Conservation (phyloP, 1,139 yeast species). For the Debaryomycetaceae sp. region DNA sequence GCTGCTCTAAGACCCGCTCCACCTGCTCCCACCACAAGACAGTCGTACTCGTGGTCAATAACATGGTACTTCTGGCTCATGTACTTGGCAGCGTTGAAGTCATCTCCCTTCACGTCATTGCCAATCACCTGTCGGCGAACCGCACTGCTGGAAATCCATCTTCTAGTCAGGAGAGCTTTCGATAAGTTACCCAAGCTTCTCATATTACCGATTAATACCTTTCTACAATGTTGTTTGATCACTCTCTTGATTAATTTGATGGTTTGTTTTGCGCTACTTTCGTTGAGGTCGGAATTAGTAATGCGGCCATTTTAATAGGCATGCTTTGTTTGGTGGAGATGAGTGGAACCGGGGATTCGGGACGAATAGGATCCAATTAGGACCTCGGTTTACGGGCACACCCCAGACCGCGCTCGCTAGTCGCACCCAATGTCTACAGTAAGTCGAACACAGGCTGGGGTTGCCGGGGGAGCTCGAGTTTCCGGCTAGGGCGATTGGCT, state of each 20-base stretch:
- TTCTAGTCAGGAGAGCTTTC: conserved; percentile 12
- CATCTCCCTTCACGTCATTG: conserved; percentile 47
- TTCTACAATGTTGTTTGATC: background rate
- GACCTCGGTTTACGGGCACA: background rate
- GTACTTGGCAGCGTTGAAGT: conserved; percentile 46
- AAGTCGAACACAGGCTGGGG: too few species aligned
- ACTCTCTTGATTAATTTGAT: background rate
- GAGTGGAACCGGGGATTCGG: background rate
- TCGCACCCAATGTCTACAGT: too few species aligned
- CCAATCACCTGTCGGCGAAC: conserved; percentile 38
- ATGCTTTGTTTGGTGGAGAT: background rate
- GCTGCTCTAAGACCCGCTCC: conserved; percentile 99
- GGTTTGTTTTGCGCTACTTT: background rate
- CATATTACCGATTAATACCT: background rate
- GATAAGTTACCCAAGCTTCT: background rate
- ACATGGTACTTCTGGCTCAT: conserved; percentile 81
- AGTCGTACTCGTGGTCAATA: conserved; percentile 95
- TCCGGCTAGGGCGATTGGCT: too few species aligned
- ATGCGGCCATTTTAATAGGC: background rate
- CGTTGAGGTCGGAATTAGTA: background rate
- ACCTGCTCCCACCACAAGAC: conserved; percentile 98
- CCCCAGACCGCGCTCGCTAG: too few species aligned
- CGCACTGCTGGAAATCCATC: conserved; percentile 11
- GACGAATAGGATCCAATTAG: background rate
- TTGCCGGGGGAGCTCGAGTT: too few species aligned